phyloP scores from a whole-genome alignment of 2,329 filamentous ascomycete species.

The Leptosphaerulina australis region DNA sequence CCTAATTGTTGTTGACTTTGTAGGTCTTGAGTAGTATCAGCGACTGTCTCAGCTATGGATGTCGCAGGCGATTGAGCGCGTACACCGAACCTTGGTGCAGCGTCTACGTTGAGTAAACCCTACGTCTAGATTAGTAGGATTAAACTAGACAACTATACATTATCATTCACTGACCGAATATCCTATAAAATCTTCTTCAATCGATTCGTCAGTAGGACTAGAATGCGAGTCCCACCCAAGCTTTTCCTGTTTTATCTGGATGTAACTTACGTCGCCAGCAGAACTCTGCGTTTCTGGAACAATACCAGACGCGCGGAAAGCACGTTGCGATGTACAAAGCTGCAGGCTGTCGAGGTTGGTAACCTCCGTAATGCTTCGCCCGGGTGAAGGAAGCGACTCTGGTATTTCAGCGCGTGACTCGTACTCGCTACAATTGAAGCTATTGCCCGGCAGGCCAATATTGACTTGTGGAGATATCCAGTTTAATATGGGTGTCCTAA shows the following conservation, averaged over 20 bases:
- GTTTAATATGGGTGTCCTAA: not conserved
- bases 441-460: conserved; percentile 2
- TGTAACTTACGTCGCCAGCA: conserved; percentile 30
- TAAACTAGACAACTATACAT: not conserved
- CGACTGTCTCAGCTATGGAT: conserved; percentile 38
- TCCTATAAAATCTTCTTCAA: conserved; percentile 12
- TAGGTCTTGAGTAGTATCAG: conserved; percentile 27
- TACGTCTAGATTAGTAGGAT: conserved; percentile 2
- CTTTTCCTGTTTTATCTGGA: conserved; percentile 32
- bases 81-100: conserved; percentile 3
- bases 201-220: conserved; percentile 7
- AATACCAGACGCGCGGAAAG: conserved; percentile 26
- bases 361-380: not conserved
- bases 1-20: conserved; percentile 19
- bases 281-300: conserved; percentile 40
- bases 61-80: conserved; percentile 24
- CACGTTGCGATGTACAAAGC: conserved; percentile 18
- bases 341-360: conserved; percentile 30
- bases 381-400: conserved; percentile 5
- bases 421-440: conserved; percentile 3
- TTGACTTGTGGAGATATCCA: conserved; percentile 2
- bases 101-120: conserved; percentile 22
- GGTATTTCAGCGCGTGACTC: conserved; percentile 4
- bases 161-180: conserved; percentile 14
- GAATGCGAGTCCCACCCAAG: conserved; percentile 8